A percentile compares a stretch with the other conserved stretches of the same genome.
phyloP scores from a whole-genome alignment of 768 basidiomycete genomes.

The Tylopilus balloui region DNA sequence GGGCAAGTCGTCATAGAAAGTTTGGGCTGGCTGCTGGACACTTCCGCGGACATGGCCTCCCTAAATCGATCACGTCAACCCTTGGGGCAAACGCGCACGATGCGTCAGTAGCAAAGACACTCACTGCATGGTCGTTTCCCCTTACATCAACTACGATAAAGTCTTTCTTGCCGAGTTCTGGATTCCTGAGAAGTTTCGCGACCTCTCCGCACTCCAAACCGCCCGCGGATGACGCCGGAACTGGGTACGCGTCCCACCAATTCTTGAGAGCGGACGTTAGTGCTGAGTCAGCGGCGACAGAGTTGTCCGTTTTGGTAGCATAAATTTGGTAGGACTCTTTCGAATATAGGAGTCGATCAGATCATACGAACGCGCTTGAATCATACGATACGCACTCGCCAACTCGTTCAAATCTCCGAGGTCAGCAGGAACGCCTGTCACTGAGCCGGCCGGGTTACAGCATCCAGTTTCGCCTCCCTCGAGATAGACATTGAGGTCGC shows the following conservation, averaged over 20 bases:
- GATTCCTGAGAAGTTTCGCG: conserved; percentile 26
- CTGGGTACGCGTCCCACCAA: conserved; percentile 57
- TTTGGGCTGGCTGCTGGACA: conserved; percentile 45
- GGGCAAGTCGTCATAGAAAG: conserved; percentile 44
- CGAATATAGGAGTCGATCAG: not conserved
- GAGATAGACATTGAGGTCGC: conserved; percentile 39
- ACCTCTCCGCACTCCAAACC: conserved; percentile 36
- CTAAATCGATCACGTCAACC: conserved; percentile 27
- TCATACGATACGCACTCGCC: conserved; percentile 34
- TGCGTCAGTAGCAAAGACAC: conserved; percentile 3
- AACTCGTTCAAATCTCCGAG: conserved; percentile 40
- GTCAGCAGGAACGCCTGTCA: not conserved
- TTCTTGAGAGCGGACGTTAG: conserved; percentile 29
- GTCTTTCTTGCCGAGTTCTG: conserved; percentile 11
- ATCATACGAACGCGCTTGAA: not conserved
- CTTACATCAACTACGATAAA: conserved; percentile 51
- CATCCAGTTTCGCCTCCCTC: conserved; percentile 11
- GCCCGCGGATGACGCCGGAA: conserved; percentile 28
- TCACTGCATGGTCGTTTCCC: conserved; percentile 42
- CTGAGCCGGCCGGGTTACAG: not conserved
- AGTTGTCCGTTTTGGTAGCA: conserved; percentile 33
- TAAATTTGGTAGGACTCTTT: conserved; percentile 47
- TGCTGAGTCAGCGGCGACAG: not conserved
- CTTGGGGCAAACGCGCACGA: not conserved
- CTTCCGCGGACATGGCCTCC: conserved; percentile 53